Evolutionary conservation across 805 yeast genomes (phyloP).

Genomic region (Hermanozyma aechmeae): DNA sequence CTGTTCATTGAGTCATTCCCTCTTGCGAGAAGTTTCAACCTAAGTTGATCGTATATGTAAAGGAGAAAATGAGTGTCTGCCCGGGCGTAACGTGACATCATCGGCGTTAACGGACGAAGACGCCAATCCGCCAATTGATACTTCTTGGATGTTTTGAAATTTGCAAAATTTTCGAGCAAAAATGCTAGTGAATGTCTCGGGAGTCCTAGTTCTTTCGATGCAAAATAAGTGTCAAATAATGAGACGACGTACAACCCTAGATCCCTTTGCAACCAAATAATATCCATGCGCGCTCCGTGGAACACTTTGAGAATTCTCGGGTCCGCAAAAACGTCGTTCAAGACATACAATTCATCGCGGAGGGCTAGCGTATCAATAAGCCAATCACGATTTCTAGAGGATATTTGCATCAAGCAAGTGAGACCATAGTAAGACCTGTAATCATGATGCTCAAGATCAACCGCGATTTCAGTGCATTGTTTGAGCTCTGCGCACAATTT

Average conservation of each 20-base stretch:
- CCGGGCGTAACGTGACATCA: slow-evolving; percentile 80
- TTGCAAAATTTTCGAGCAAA: slow-evolving; percentile 69
- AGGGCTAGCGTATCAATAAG: slow-evolving; percentile 76
- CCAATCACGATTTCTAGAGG: slow-evolving; percentile 75
- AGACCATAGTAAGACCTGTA: slow-evolving; percentile 83
- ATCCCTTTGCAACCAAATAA: slow-evolving; percentile 94
- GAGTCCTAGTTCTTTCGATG: slow-evolving; percentile 69
- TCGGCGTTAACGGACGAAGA: slow-evolving; percentile 66
- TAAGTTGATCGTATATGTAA: slow-evolving; percentile 68
- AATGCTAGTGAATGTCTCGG: slow-evolving; percentile 81
- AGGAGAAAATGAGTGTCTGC: slow-evolving; percentile 91
- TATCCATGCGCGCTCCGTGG: slow-evolving; percentile 97
- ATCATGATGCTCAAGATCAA: slow-evolving; percentile 95
- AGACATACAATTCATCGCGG: slow-evolving; percentile 54
- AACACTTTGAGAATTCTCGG: slow-evolving; percentile 79
- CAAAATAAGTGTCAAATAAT: slow-evolving; percentile 88
- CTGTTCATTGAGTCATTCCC: slow-evolving; percentile 37
- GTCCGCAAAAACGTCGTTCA: slow-evolving; percentile 73
- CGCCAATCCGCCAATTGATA: slow-evolving; percentile 98
- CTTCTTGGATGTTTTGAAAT: slow-evolving; percentile 83
- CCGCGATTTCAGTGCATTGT: slow-evolving; percentile 59
- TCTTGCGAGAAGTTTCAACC: slow-evolving; percentile 42
- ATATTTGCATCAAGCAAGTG: slow-evolving; percentile 88
- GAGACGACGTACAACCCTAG: slow-evolving; percentile 85
- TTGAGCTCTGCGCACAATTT: slow-evolving; percentile 47